Evolutionary conservation across 495 filamentous ascomycete genomes (phyloP).

Genomic region (Aeminium ludgeri): DNA sequence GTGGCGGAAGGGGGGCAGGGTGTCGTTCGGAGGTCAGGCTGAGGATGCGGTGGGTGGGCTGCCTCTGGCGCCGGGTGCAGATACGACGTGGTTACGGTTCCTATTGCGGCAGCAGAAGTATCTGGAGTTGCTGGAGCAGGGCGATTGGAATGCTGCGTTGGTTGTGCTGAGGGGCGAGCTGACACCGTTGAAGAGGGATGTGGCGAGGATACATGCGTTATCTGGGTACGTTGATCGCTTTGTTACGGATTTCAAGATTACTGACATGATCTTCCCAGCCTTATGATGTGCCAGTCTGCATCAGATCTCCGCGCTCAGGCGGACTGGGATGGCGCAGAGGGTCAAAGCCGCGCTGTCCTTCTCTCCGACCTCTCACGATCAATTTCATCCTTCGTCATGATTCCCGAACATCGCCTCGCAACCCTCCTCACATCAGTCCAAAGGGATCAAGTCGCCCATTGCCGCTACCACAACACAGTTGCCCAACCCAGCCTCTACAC

Average conservation of each 20-base stretch:
- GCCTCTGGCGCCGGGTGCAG: constrained; percentile 38
- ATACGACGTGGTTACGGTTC: constrained; percentile 52
- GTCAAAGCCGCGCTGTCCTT: constrained; percentile 55
- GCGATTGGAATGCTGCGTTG: constrained; percentile 56
- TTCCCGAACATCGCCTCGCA: constrained; percentile 84
- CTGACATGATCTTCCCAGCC: constrained; percentile 29
- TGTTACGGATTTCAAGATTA: background rate
- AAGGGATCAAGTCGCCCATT: constrained; percentile 59
- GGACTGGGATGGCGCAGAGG: constrained; percentile 73
- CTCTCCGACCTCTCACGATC: constrained; percentile 74
- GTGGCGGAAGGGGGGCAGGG: constrained; percentile 7
- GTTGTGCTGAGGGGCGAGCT: constrained; percentile 72
- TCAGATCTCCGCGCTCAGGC: constrained; percentile 71
- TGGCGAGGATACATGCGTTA: constrained; percentile 57
- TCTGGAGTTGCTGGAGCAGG: constrained; percentile 67
- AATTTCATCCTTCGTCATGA: constrained; percentile 96
- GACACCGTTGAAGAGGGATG: constrained; percentile 70
- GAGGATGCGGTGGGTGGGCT: constrained; percentile 21
- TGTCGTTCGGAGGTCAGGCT: constrained; percentile 23
- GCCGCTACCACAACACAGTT: constrained; percentile 77
- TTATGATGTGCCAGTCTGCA: constrained; percentile 70
- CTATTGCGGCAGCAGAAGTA: constrained; percentile 86
- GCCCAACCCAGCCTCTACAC: constrained; percentile 68
- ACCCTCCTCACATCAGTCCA: constrained; percentile 70
- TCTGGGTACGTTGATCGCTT: constrained; percentile 47